These are phyloP conservation scores for Acanthochlamys bracteata DNA, from an alignment of 106 monocot species.

Conservation along the genomic window DNA sequence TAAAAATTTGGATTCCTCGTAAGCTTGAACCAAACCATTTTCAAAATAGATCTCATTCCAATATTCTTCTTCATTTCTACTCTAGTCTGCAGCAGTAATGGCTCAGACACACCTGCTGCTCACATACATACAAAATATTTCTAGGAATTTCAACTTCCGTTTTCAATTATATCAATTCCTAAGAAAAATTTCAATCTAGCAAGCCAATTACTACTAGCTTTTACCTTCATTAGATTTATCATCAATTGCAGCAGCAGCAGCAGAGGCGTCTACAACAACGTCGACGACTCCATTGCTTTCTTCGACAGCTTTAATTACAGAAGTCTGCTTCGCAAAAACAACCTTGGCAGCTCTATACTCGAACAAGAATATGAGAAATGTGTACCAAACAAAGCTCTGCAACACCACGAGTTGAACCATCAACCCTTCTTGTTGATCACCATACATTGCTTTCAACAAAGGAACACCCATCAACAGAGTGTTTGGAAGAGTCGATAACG, in stretches of 20 bases:
- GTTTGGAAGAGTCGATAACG: slow-evolving; percentile 49
- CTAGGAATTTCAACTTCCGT: slow-evolving; percentile 5
- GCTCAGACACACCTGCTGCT: too few relatives aligned
- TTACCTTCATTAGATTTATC: slow-evolving; percentile 7
- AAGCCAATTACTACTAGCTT: slow-evolving; percentile 7
- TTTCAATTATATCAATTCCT: neutral
- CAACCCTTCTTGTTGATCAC: slow-evolving; percentile 26
- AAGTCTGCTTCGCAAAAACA: neutral
- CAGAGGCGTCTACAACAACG: neutral
- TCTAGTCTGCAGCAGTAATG: too few relatives aligned
- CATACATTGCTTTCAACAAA: slow-evolving; percentile 48
- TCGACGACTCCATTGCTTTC: slow-evolving; percentile 19
- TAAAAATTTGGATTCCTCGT: slow-evolving; percentile 43
- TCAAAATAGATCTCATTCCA: slow-evolving; percentile 4
- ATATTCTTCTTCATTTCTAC: slow-evolving; percentile 1
- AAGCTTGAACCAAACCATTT: slow-evolving; percentile 38
- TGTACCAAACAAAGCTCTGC: slow-evolving; percentile 53
- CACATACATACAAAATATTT: slow-evolving; percentile 3
- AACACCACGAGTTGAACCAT: slow-evolving; percentile 52
- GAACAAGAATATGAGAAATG: slow-evolving; percentile 42
- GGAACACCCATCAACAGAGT: slow-evolving; percentile 57
- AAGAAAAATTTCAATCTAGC: neutral
- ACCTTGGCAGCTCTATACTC: slow-evolving; percentile 39
- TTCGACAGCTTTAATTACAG: slow-evolving; percentile 9
- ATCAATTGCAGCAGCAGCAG: slow-evolving; percentile 11